Base-by-base conservation (phyloP, 2,329 filamentous ascomycete genomes). In the Pseudopithomyces maydicus region DNA sequence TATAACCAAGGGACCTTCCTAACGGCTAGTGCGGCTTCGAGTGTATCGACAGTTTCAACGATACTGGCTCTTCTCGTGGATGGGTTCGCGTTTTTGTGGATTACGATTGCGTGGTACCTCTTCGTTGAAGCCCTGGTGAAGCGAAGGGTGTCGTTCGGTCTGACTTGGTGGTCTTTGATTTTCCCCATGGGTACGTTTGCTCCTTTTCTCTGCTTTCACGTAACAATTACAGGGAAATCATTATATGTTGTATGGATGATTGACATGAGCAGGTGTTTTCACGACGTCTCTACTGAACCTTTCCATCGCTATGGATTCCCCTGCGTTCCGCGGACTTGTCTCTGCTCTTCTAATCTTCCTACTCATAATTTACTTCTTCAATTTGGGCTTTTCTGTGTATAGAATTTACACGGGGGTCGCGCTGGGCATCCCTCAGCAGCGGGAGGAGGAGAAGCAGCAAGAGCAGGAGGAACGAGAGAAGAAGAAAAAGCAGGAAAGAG, bases 121-220 rank as follows among this genome's bases (percentile, higher is more conserved):
- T 49, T 63, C 10, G 11, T 62, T 4, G 63, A 65, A 39, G 51
- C 50, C 23, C 23, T 56, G 2, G 42, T 62, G 8, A 56, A 62
- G 46, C 59, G 48, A 14, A 52, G 56, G 32, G 33, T 65, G 22
- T 55, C 63, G 2, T 63, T 57, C n/a, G 60, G 49, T 19, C 36
- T 65, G 48, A 55, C 61, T n/a, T 64, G 59, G 61, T 62, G 59
- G 58, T 62, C 56, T 15, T 45, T 63, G 55, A 63, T 64, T 8
- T 68, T 61, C 42, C 64, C 64, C 17, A 65, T 61, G 57, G 56
- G 55, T 62, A 58, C 35, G 57, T 33, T 15, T 20, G 7, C 20
- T 32, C 20, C 32, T 52, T 19, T 8, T n/a, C n/a, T n/a, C n/a
- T n/a, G n/a, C n/a, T n/a, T n/a, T n/a, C n/a, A n/a, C n/a, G n/a